Conservation (phyloP, 176 grass and related monocot genomes). For the Cenchrus fungigraminus region DNA sequence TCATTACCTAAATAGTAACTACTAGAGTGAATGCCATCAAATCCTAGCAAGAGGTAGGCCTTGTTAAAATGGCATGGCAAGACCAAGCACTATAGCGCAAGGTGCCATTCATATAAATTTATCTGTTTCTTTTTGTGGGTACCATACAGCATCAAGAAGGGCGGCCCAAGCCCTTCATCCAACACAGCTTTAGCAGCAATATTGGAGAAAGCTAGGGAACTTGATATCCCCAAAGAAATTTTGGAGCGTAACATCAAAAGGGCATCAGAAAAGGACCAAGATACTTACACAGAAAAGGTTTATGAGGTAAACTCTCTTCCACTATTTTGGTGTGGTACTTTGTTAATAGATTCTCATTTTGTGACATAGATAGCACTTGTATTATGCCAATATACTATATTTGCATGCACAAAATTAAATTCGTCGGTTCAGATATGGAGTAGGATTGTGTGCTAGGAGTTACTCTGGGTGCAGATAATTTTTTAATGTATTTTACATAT, state of each 20-base stretch:
- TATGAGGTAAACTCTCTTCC: constrained; percentile 64
- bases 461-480: constrained; percentile 7
- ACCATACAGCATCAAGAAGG: constrained; percentile 82
- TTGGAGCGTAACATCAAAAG: constrained; percentile 97
- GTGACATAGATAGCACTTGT: constrained; percentile 7
- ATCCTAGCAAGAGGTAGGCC: not conserved
- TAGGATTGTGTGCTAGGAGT: constrained; percentile 9
- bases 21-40: not conserved
- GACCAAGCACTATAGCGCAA: not conserved
- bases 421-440: not conserved
- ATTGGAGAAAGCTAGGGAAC: constrained; percentile 87
- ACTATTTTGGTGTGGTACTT: constrained; percentile 28
- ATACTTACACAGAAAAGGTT: constrained; percentile 91
- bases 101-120: not conserved
- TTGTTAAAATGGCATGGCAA: constrained; percentile 28
- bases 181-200: constrained; percentile 81
- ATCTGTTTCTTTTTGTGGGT: not conserved
- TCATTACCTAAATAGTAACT: not conserved
- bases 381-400: constrained; percentile 10
- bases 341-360: not conserved
- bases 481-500: constrained; percentile 7
- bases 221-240: constrained; percentile 89
- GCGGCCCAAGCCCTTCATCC: constrained; percentile 75
- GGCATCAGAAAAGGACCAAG: constrained; percentile 95
- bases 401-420: constrained; percentile 10